Evolutionary conservation across 768 basidiomycete species (phyloP).

Genomic region (Termitomyces sp.): DNA sequence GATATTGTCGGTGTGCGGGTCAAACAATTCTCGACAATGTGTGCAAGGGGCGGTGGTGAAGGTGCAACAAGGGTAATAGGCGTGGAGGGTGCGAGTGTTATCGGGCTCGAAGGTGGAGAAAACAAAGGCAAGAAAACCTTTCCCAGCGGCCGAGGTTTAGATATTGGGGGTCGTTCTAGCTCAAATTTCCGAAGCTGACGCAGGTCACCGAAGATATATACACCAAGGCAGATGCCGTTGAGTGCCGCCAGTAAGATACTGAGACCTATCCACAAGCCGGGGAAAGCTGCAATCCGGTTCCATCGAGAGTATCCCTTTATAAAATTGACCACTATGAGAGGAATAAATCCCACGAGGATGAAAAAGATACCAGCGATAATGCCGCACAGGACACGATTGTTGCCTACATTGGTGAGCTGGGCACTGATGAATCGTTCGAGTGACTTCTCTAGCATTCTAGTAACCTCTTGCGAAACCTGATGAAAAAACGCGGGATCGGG

Average conservation of each 20-base stretch:
- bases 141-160: constrained; percentile 40
- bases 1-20: constrained; percentile 20
- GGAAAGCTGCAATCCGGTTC: constrained; percentile 57
- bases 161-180: constrained; percentile 66
- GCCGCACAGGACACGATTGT: constrained; percentile 65
- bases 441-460: constrained; percentile 57
- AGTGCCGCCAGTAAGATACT: constrained; percentile 59
- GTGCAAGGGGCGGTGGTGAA: constrained; percentile 28
- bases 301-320: constrained; percentile 46
- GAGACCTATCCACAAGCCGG: constrained; percentile 70
- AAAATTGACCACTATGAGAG: constrained; percentile 48
- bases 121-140: constrained; percentile 22
- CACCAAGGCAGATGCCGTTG: constrained; percentile 73
- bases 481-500: constrained; percentile 66
- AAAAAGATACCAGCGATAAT: constrained; percentile 59
- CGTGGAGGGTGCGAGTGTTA: constrained; percentile 14
- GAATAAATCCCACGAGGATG: constrained; percentile 42
- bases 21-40: constrained; percentile 19
- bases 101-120: constrained; percentile 16
- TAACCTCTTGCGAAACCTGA: constrained; percentile 56
- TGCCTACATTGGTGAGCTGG: constrained; percentile 72
- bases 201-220: constrained; percentile 78
- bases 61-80: constrained; percentile 20
- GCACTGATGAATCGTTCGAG: constrained; percentile 66
- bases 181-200: constrained; percentile 78